phyloP scores from a whole-genome alignment of 176 grass and related monocot genomes.

The Zoysia pacifica region DNA sequence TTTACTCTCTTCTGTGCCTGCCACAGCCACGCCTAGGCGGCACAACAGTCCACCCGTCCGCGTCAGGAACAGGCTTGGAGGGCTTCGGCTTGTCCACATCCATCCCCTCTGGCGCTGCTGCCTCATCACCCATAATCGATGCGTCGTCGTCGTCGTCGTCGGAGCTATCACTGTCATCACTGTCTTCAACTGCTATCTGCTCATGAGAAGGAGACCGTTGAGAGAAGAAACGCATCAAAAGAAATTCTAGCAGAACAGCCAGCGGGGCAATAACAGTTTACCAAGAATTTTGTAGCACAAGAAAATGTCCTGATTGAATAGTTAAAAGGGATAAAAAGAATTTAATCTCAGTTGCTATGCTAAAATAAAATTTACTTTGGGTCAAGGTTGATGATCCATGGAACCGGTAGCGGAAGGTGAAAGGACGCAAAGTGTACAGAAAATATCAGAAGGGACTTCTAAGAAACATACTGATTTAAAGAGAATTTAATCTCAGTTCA shows the following conservation, averaged over 20 bases:
- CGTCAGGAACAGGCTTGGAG: conserved; percentile 49
- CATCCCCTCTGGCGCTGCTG: conserved; percentile 37
- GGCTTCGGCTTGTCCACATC: conserved; percentile 45
- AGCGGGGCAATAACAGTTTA: not conserved
- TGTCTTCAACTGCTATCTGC: conserved; percentile 44
- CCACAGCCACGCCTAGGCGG: conserved; percentile 50
- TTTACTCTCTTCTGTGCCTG: not conserved
- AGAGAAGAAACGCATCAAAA: not conserved
- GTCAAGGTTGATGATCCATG: not conserved
- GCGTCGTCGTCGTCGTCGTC: conserved; percentile 35
- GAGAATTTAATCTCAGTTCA: too few relatives aligned
- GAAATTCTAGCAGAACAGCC: not conserved
- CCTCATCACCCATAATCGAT: conserved; percentile 46
- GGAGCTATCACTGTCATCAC: conserved; percentile 48
- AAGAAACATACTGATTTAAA: too few relatives aligned
- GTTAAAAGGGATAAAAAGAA: not conserved
- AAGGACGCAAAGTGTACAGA: too few relatives aligned
- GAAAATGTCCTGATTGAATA: not conserved
- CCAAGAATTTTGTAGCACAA: not conserved
- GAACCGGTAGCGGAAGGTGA: not conserved
- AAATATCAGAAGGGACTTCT: too few relatives aligned
- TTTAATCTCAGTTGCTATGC: not conserved
- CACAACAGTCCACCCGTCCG: conserved; percentile 83
- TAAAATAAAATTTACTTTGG: not conserved
- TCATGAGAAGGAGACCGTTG: conserved; percentile 22